phyloP scores from a whole-genome alignment of 2,329 filamentous ascomycete genomes.

The Claviceps arundinis region DNA sequence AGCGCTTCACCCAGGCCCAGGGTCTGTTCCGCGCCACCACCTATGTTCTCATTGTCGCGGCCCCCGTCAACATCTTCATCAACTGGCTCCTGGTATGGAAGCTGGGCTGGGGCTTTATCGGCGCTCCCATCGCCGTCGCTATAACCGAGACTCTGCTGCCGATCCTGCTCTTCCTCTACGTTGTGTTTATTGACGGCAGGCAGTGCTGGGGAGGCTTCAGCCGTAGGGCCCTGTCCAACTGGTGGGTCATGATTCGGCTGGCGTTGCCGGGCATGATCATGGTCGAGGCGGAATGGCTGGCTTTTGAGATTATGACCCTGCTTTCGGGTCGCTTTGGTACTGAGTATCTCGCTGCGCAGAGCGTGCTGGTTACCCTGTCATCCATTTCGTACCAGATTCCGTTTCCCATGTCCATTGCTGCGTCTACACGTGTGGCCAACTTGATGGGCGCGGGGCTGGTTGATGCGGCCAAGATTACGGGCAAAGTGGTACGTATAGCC shows the following conservation, averaged over 20 bases:
- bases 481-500: conserved; percentile 50
- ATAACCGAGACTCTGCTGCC: conserved; percentile 70
- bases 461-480: conserved; percentile 65
- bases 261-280: conserved; percentile 83
- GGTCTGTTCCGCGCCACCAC: conserved; percentile 68
- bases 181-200: conserved; percentile 57
- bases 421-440: conserved; percentile 80
- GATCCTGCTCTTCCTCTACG: conserved; percentile 63
- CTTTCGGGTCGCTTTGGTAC: conserved; percentile 67
- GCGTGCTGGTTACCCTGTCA: conserved; percentile 65
- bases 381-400: conserved; percentile 81
- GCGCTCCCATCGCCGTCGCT: conserved; percentile 68
- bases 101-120: conserved; percentile 56
- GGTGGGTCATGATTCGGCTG: conserved; percentile 71
- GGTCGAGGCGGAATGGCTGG: conserved; percentile 87
- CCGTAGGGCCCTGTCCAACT: conserved; percentile 55
- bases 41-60: conserved; percentile 62
- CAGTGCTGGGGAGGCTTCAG: conserved; percentile 81
- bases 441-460: conserved; percentile 78
- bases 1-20: conserved; percentile 73
- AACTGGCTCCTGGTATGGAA: conserved; percentile 72
- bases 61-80: conserved; percentile 63
- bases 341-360: conserved; percentile 74
- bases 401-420: conserved; percentile 80
- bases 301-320: conserved; percentile 86